A percentile compares a stretch with the other conserved stretches of the same genome.
These are phyloP conservation scores for Pichia sp. DNA, from an alignment of 1,139 yeast genomes.

Conservation along the genomic window DNA sequence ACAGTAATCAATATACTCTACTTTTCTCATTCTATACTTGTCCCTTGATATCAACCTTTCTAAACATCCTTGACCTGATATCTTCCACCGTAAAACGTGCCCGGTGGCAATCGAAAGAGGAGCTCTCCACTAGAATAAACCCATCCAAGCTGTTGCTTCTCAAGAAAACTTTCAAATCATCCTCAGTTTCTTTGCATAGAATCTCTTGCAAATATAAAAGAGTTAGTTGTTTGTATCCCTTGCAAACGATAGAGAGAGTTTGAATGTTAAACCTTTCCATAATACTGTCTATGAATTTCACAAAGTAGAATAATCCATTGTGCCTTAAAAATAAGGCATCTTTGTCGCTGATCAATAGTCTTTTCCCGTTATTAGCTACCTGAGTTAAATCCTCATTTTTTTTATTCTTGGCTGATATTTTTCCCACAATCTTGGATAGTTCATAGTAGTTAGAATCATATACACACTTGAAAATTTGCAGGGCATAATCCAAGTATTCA, in stretches of 20 bases:
- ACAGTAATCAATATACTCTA: background rate
- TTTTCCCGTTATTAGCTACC: constrained; percentile 12
- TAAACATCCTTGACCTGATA: constrained; percentile 43
- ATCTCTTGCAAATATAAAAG: constrained; percentile 43
- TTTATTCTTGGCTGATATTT: constrained; percentile 3
- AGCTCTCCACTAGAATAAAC: constrained; percentile 36
- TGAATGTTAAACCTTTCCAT: constrained; percentile 47
- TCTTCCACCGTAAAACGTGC: constrained; percentile 46
- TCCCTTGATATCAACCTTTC: constrained; percentile 86
- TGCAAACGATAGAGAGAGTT: constrained; percentile 55
- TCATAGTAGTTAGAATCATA: constrained; percentile 48
- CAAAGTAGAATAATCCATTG: constrained; percentile 25
- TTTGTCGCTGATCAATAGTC: background rate
- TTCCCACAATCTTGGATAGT: constrained; percentile 13
- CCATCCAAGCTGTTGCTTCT: constrained; percentile 38
- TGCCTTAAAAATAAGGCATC: constrained; percentile 21
- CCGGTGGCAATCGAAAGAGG: constrained; percentile 40
- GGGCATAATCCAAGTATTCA: constrained; percentile 40
- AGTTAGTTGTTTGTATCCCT: constrained; percentile 55
- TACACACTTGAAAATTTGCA: constrained; percentile 42
- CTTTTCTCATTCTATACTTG: constrained; percentile 48
- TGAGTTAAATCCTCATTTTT: constrained; percentile 4
- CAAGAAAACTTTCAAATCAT: constrained; percentile 36
- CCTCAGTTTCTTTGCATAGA: constrained; percentile 39
- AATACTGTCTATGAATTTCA: constrained; percentile 25